Evolutionary conservation across 768 basidiomycete species (phyloP).

Genomic region (Agaricus subrufescens): DNA sequence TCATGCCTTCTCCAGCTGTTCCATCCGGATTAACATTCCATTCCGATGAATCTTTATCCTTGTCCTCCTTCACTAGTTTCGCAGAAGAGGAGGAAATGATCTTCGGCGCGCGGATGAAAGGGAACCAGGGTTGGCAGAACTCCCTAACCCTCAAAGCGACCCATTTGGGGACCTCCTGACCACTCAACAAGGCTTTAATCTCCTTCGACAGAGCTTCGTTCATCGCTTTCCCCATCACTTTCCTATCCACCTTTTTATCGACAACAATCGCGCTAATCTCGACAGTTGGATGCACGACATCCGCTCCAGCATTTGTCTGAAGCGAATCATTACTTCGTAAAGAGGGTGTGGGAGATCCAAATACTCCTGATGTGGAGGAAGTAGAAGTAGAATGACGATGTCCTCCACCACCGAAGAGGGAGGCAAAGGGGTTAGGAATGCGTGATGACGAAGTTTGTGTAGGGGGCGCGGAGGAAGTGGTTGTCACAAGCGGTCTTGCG

Average conservation of each 20-base stretch:
- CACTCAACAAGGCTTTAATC: conserved; percentile 40
- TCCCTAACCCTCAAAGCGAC: conserved; percentile 54
- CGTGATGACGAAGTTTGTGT: conserved; percentile 30
- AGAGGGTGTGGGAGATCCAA: conserved; percentile 24
- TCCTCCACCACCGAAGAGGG: conserved; percentile 51
- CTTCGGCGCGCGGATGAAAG: conserved; percentile 35
- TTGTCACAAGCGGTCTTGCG: conserved; percentile 18
- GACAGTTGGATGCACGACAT: conserved; percentile 18
- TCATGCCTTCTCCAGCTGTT: conserved; percentile 25
- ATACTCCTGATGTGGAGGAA: conserved; percentile 1
- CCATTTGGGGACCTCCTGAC: conserved; percentile 36
- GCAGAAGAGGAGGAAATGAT: background rate
- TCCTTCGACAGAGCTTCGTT: conserved; percentile 51
- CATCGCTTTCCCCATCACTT: conserved; percentile 51
- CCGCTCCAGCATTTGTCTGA: conserved; percentile 23
- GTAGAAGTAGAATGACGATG: conserved; percentile 9
- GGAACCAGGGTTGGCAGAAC: conserved; percentile 50
- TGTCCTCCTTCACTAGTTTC: conserved; percentile 6
- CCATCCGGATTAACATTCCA: conserved; percentile 41
- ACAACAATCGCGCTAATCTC: conserved; percentile 64
- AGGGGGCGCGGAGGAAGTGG: background rate
- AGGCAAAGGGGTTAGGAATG: conserved; percentile 72
- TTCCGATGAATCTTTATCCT: conserved; percentile 19
- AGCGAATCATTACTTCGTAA: conserved; percentile 23
- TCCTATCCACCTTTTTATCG: conserved; percentile 42